Base-by-base conservation (phyloP, 345 rosid genomes). In the Mangifera indica region DNA sequence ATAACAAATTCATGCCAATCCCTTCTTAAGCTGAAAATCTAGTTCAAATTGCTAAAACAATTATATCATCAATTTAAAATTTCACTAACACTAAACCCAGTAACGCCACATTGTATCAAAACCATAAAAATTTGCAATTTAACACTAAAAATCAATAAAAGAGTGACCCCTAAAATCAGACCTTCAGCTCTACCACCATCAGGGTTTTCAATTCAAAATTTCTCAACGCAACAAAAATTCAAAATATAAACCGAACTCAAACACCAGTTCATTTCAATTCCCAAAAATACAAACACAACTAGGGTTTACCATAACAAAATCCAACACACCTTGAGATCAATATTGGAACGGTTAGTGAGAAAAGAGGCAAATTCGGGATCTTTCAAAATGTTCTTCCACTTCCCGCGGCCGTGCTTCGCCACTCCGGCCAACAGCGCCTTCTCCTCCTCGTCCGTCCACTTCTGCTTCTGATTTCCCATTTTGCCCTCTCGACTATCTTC, bases 381-480 rank as follows among this genome's bases (percentile, higher is more conserved):
- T 22, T 74, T 84, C 74, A 86, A 85, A 45, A 91, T 91, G 84
- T 85, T 87, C 83, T 91, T 89, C 97, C 97, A 92, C 79, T 88
- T 91, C 2, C 97, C 97, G n/a, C 89, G 86, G 14, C 96, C 95
- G 75, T 87, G 89, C 86, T 82, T 89, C 34, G 77, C 34, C 51
- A 92, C 80, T 26, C 96, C 97, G 77, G 90, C 85, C 24, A 85
- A 87, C 66, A 92, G 83, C 48, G 96, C 89, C 65, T 80, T 84
- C 71, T 89, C 97, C 73, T 92, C 93, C 81, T 87, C 96, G 79
- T 84, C 76, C 79, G 88, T 87, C 97, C 96, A 92, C 63, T 88
- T 92, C 22, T 81, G 92, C 84, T 92, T 92, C 82, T 84, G 97
- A 66, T 88, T 92, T 34, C 98, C 96, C 98, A 88, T 92, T 78